Base-by-base conservation (phyloP, 1,139 yeast genomes). In the Yamadazyma atmosphaerica region DNA sequence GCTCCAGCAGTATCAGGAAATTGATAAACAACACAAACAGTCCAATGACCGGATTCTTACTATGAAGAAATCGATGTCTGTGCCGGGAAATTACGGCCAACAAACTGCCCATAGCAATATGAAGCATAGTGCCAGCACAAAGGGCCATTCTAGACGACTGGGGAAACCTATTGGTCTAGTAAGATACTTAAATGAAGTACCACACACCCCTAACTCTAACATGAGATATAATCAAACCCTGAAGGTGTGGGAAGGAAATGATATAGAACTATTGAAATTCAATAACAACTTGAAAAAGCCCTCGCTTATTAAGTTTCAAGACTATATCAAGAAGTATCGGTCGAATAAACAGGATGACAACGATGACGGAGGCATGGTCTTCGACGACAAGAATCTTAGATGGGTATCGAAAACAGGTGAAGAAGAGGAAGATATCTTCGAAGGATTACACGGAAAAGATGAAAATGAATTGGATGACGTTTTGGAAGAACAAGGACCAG, bases 241-340 rank as follows among this genome's bases (percentile, higher is more conserved):
- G 25, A 70, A 68, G 41, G 60, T 62, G 30, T 83, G 89, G 89
- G 88, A 82, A 53, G 89, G 89, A 3, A 83, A 83, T 50, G 85
- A 82, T 34, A 65, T 66, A 15, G 86, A 80, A 31, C 60, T 79
- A 37, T 57, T 72, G 38, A 65, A 69, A 42, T 79, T 80, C 51
- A 80, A 77, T 32, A 54, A 47, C 36, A 53, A 52, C 18, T 24
- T 49, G 15, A 53, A 52, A 17, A 63, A 58, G 40, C 72, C 73
- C 1, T 59, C 67, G 10, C 54, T 68, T 31, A 68, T 69, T 11
- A 67, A 72, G 3, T 49, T 53, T 26, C 53, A 55, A 18, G 72
- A 66, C 30, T 52, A 63, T 25, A 49, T 53, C 26, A 46, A 51
- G 25, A 28, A 28, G 17, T 28, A 28, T 16, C 19, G n/a, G 17